Conservation (phyloP, 164 flowering plant species). For the Saururus chinensis region DNA sequence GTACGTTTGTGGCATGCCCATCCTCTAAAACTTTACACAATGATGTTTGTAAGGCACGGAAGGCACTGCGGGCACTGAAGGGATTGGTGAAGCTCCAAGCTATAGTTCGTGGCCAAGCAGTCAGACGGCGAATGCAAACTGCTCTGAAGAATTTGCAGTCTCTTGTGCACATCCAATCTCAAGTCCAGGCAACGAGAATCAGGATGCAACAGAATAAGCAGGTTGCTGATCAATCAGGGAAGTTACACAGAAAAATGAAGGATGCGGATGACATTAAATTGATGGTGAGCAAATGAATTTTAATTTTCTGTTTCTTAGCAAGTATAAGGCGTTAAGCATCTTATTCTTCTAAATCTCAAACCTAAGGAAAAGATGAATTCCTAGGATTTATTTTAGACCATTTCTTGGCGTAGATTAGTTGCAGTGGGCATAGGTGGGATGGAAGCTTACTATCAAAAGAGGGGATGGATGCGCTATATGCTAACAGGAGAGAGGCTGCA, state of each 20-base stretch:
- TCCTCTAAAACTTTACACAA: not conserved
- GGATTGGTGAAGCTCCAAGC: slow-evolving; percentile 88
- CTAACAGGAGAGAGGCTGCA: slow-evolving; percentile 4
- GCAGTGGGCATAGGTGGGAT: slow-evolving; percentile 35
- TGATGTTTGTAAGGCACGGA: slow-evolving; percentile 48
- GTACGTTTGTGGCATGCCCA: no score
- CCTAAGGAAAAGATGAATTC: no score
- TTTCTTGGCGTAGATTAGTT: not conserved
- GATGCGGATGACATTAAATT: slow-evolving; percentile 10
- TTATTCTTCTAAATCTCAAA: no score
- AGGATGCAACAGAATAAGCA: slow-evolving; percentile 8
- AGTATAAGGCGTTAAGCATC: not conserved
- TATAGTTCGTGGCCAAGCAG: slow-evolving; percentile 58
- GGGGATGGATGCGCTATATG: slow-evolving; percentile 25
- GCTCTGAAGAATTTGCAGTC: slow-evolving; percentile 30
- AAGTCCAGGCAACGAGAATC: slow-evolving; percentile 15
- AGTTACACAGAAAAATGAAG: slow-evolving; percentile 11
- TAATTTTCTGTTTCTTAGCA: not conserved
- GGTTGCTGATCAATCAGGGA: slow-evolving; percentile 9
- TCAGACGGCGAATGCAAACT: slow-evolving; percentile 37
- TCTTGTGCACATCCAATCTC: slow-evolving; percentile 23
- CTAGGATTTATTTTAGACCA: not conserved
- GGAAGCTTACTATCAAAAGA: slow-evolving; percentile 42
- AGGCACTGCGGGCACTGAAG: slow-evolving; percentile 73
- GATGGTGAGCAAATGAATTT: slow-evolving; percentile 3